Percentiles rank a stretch among this genome's conserved stretches.
phyloP scores from a whole-genome alignment of 352 stramenopile genomes.

The Globisporangium takayamanum region DNA sequence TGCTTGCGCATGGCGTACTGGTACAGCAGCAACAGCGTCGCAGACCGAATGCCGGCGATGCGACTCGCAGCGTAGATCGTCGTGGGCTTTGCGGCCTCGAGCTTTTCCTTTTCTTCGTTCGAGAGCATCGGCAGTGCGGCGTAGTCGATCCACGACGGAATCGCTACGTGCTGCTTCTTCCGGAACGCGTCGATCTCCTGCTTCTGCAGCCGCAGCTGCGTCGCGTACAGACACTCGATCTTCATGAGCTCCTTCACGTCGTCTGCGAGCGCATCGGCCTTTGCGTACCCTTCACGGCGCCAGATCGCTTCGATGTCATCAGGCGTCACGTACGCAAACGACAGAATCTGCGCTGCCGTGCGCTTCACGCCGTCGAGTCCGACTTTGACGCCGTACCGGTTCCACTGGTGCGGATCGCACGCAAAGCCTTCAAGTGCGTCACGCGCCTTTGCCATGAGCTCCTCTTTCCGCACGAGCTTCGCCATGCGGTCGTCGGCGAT shows the following conservation, averaged over 20 bases:
- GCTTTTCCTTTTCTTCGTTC: conserved; percentile 94
- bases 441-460: conserved; percentile 48
- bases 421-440: conserved; percentile 50
- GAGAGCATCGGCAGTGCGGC: conserved; percentile 91
- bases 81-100: conserved; percentile 71
- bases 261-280: conserved; percentile 40
- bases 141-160: conserved; percentile 93
- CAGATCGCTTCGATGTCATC: conserved; percentile 58
- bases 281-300: conserved; percentile 33
- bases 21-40: conserved; percentile 70
- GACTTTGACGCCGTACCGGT: conserved; percentile 75
- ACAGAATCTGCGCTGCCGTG: conserved; percentile 65
- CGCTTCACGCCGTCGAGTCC: conserved; percentile 74
- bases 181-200: conserved; percentile 96
- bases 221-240: conserved; percentile 90
- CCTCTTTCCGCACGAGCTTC: conserved; percentile 83
- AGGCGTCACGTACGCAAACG: conserved; percentile 55
- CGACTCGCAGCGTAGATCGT: conserved; percentile 95
- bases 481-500: conserved; percentile 68
- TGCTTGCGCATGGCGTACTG: conserved; percentile 58
- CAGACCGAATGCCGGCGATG: conserved; percentile 88
- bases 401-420: conserved; percentile 75
- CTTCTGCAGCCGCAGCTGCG: conserved; percentile 90
- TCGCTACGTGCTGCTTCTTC: conserved; percentile 89
- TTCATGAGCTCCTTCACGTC: conserved; percentile 56